These are phyloP conservation scores for Sonneratia caseolaris DNA, from an alignment of 345 rosid species.

Conservation along the genomic window DNA sequence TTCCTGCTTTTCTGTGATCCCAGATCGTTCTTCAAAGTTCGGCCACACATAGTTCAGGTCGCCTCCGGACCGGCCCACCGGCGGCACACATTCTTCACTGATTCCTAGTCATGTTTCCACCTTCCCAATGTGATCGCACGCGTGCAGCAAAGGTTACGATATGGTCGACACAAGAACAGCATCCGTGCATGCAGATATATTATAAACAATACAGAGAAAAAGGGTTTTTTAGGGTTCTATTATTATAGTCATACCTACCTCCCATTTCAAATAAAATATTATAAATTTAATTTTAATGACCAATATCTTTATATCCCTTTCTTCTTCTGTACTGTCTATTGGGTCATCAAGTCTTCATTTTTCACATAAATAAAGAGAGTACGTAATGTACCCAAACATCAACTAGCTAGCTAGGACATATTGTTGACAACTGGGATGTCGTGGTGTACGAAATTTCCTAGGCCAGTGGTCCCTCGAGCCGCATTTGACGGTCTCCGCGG, in stretches of 20 bases:
- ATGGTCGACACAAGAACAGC: not conserved
- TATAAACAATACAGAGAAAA: no score
- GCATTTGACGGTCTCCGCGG: not conserved
- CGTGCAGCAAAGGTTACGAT: not conserved
- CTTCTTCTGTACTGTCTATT: no score
- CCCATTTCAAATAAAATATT: no score
- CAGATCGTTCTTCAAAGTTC: not conserved
- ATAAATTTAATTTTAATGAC: no score
- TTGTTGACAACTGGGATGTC: not conserved
- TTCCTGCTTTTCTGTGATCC: not conserved
- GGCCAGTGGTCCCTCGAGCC: not conserved
- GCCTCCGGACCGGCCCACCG: not conserved
- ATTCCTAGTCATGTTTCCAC: slow-evolving; percentile 3
- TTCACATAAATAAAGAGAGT: no score
- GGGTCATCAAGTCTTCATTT: no score
- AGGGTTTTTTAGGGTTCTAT: no score
- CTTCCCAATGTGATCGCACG: not conserved
- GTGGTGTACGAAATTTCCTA: not conserved
- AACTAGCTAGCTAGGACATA: no score
- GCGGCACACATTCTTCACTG: not conserved
- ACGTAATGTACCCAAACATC: no score
- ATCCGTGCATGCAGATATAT: no score
- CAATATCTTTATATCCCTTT: no score
- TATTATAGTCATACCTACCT: no score
- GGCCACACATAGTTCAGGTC: not conserved